These are phyloP conservation scores for Phytophthora hybrid DNA, from an alignment of 352 stramenopile genomes.

Conservation along the genomic window DNA sequence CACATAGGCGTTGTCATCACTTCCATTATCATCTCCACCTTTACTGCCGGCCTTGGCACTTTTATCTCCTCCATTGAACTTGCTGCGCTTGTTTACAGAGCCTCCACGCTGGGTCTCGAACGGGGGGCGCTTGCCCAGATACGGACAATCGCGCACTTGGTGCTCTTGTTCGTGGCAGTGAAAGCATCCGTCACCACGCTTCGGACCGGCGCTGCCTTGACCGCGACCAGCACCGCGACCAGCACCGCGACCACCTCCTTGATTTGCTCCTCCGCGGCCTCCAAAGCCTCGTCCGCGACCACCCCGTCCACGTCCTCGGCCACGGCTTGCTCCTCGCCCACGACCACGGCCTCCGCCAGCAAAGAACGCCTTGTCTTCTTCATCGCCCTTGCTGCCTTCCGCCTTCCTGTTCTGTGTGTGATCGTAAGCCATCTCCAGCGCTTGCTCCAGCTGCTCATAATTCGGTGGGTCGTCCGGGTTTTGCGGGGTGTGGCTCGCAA, in stretches of 20 bases:
- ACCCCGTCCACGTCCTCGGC: constrained; percentile 9
- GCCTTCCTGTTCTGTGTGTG: too few relatives aligned
- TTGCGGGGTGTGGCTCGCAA: too few relatives aligned
- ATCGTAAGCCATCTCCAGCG: too few relatives aligned
- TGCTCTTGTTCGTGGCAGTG: constrained; percentile 8
- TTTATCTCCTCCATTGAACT: too few relatives aligned
- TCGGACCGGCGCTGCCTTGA: too few relatives aligned
- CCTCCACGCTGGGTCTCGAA: not conserved
- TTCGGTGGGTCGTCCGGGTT: too few relatives aligned
- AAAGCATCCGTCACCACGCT: constrained; percentile 13
- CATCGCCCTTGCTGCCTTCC: too few relatives aligned
- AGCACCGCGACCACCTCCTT: not conserved
- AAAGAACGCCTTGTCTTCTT: too few relatives aligned
- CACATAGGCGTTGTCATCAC: not conserved
- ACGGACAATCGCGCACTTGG: constrained; percentile 8
- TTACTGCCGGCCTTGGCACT: too few relatives aligned
- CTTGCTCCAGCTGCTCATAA: too few relatives aligned
- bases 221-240: too few relatives aligned
- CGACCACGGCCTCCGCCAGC: constrained; percentile 2
- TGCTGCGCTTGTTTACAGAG: not conserved
- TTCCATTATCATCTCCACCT: not conserved
- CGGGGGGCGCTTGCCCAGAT: constrained; percentile 2
- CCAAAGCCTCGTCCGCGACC: not conserved
- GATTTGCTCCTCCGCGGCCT: not conserved
- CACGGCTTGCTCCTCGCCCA: not conserved